Percentiles rank a stretch among this genome's conserved stretches.
Conservation (phyloP, 108 stramenopile genomes). For the Skeletonema grethae region DNA sequence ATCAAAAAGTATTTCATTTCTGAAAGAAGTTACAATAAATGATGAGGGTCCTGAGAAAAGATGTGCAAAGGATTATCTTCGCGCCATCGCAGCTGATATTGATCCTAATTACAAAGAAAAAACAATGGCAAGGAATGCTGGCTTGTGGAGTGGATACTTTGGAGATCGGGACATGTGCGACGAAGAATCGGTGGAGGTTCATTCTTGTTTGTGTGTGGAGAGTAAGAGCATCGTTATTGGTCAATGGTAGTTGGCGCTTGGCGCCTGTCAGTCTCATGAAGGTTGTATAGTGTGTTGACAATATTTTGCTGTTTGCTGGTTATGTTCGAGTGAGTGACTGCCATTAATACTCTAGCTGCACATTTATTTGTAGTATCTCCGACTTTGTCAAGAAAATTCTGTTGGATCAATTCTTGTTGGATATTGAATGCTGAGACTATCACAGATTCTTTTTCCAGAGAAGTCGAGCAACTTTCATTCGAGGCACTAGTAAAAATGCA, state of each 20-base stretch:
- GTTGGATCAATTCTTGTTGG: too few relatives aligned
- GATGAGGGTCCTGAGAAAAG: background rate
- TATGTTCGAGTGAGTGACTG: too few relatives aligned
- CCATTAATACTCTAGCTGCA: too few relatives aligned
- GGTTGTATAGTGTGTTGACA: too few relatives aligned
- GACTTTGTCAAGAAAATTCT: too few relatives aligned
- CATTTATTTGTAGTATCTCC: too few relatives aligned
- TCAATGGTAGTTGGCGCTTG: background rate
- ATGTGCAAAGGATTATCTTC: background rate
- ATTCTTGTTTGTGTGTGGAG: background rate
- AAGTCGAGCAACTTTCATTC: too few relatives aligned
- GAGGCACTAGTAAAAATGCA: too few relatives aligned
- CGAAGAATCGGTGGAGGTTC: background rate
- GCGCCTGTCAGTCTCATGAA: too few relatives aligned
- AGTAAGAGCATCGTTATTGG: background rate
- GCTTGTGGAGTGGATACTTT: background rate
- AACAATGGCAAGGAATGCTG: background rate
- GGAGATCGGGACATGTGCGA: background rate
- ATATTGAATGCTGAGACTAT: too few relatives aligned
- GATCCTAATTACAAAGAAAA: constrained; percentile 3
- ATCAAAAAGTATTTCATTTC: background rate
- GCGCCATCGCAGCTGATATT: background rate
- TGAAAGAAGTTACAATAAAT: background rate
- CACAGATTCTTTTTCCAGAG: too few relatives aligned
- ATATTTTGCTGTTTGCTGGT: too few relatives aligned